Evolutionary conservation across 306 rosid genomes (phyloP).

Genomic region (Aeschynomene evenia): DNA sequence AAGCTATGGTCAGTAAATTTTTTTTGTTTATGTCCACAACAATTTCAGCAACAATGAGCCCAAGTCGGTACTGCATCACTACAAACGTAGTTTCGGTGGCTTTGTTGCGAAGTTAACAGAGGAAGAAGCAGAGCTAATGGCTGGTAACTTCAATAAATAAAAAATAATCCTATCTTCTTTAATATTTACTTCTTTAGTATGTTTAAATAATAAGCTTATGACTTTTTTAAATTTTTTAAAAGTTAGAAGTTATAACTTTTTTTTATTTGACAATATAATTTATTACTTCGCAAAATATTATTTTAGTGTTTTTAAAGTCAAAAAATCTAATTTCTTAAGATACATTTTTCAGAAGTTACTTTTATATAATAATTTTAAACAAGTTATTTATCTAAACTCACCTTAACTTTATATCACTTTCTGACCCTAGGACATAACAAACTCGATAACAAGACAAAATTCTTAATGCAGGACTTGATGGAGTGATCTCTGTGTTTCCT

Average conservation of each 20-base stretch:
- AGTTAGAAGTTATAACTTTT: too few relatives aligned
- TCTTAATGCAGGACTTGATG: conserved; percentile 37
- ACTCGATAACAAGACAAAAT: neutral
- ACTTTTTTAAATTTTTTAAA: neutral
- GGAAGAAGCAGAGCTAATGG: conserved; percentile 36
- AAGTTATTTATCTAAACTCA: too few relatives aligned
- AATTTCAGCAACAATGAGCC: conserved; percentile 21
- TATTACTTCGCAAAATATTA: too few relatives aligned
- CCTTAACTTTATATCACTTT: too few relatives aligned
- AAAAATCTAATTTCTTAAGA: too few relatives aligned
- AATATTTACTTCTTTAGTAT: too few relatives aligned
- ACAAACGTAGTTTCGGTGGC: conserved; percentile 46
- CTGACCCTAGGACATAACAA: neutral
- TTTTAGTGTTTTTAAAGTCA: too few relatives aligned
- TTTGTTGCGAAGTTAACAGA: conserved; percentile 41
- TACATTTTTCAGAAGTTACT: too few relatives aligned
- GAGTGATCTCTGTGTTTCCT: conserved; percentile 54
- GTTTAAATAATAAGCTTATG: too few relatives aligned
- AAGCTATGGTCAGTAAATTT: neutral
- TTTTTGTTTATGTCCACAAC: neutral
- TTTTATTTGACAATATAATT: too few relatives aligned
- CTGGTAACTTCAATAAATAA: conserved; percentile 25
- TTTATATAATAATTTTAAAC: too few relatives aligned
- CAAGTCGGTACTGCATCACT: conserved; percentile 31
- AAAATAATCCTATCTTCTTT: neutral